These are phyloP conservation scores for Bacidia gigantensis DNA, from an alignment of 495 filamentous ascomycete genomes.

Conservation along the genomic window DNA sequence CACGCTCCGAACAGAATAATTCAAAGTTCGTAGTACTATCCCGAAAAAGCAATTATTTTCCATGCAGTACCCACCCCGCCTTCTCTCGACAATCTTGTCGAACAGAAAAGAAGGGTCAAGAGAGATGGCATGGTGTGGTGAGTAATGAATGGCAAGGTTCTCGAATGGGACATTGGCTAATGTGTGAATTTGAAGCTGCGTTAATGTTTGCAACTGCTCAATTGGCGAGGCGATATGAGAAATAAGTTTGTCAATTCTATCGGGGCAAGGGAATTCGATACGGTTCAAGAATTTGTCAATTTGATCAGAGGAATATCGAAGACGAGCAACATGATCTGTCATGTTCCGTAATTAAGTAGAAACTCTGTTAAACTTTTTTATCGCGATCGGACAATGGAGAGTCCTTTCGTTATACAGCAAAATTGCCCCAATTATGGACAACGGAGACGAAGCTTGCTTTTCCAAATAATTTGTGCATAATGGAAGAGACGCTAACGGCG, in stretches of 20 bases:
- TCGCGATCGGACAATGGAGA: too few relatives aligned
- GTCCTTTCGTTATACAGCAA: too few relatives aligned
- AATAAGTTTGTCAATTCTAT: background rate
- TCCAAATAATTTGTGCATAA: background rate
- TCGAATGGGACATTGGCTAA: conserved; percentile 57
- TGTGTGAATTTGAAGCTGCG: conserved; percentile 26
- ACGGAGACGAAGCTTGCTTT: background rate
- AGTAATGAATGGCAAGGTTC: conserved; percentile 48
- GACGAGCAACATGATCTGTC: background rate
- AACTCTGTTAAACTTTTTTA: too few relatives aligned
- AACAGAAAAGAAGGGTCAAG: conserved; percentile 46
- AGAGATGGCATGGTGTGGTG: conserved; percentile 31
- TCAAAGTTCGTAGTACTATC: conserved; percentile 46
- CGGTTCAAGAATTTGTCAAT: conserved; percentile 10
- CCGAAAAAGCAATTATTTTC: conserved; percentile 58
- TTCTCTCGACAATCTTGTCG: conserved; percentile 44
- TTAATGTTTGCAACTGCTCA: conserved; percentile 11
- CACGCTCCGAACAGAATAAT: conserved; percentile 41
- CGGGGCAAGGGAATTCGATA: conserved; percentile 2
- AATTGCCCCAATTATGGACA: background rate
- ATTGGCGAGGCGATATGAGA: background rate
- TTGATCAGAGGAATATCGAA: conserved; percentile 9
- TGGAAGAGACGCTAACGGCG: background rate
- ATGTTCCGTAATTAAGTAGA: too few relatives aligned
- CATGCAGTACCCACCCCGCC: conserved; percentile 55